Percentiles rank a stretch among this genome's conserved stretches.
phyloP scores from a whole-genome alignment of 2,329 filamentous ascomycete genomes.

The Diaporthe nobilis region DNA sequence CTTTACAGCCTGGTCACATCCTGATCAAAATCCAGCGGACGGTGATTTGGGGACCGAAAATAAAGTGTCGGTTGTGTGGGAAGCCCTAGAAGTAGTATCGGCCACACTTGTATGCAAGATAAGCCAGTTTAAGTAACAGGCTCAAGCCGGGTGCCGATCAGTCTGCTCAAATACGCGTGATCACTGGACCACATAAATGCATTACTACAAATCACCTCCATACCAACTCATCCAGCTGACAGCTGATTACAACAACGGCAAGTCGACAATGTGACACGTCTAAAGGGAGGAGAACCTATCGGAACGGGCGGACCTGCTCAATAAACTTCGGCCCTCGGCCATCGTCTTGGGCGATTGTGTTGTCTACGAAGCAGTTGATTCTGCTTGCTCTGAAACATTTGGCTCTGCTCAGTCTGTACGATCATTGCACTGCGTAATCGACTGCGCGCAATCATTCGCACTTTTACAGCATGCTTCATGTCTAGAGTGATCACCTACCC shows the following conservation, averaged over 20 bases:
- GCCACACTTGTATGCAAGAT: slow-evolving; percentile 9
- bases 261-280: background rate
- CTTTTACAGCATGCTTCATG: background rate
- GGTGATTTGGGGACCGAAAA: slow-evolving; percentile 17
- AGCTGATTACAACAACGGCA: background rate
- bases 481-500: background rate
- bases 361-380: background rate
- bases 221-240: background rate
- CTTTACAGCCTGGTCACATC: background rate
- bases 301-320: background rate
- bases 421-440: background rate
- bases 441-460: background rate
- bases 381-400: background rate
- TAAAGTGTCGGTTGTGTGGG: background rate
- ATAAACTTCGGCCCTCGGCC: background rate
- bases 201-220: background rate
- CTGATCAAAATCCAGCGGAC: background rate
- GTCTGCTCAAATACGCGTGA: background rate
- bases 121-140: background rate
- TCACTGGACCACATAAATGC: background rate
- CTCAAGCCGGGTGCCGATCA: background rate
- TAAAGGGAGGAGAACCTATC: background rate
- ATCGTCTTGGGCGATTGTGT: too few species aligned
- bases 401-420: background rate
- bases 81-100: background rate